These are phyloP conservation scores for Starmera pachycereana DNA, from an alignment of 805 yeast species.

Conservation along the genomic window DNA sequence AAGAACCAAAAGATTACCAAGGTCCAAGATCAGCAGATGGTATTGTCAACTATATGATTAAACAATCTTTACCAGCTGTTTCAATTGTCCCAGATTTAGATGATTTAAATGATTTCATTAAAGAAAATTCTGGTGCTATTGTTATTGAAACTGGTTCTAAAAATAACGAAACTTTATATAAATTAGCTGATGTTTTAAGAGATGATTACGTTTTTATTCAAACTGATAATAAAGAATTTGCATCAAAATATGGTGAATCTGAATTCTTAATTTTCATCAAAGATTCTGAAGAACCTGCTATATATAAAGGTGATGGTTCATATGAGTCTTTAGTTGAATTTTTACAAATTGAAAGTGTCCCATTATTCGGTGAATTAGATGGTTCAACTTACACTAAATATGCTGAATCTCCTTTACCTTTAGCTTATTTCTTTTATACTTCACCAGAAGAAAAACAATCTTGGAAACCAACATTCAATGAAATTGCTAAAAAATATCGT, in stretches of 20 bases:
- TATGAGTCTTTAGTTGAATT: conserved; percentile 19
- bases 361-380: conserved; percentile 79
- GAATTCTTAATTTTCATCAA: conserved; percentile 22
- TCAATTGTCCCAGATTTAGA: conserved; percentile 35
- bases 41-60: conserved; percentile 68
- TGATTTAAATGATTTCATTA: conserved; percentile 40
- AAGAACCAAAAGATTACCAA: conserved; percentile 50
- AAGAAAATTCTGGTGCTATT: conserved; percentile 37
- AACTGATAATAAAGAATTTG: conserved; percentile 25
- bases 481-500: conserved; percentile 64
- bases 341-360: conserved; percentile 52
- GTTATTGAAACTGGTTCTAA: conserved; percentile 44
- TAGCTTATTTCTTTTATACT: conserved; percentile 82
- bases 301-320: conserved; percentile 18
- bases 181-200: conserved; percentile 53
- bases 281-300: conserved; percentile 21
- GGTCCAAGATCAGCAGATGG: conserved; percentile 81
- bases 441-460: conserved; percentile 54
- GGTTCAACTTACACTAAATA: conserved; percentile 70
- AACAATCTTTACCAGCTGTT: conserved; percentile 75
- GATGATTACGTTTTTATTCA: conserved; percentile 55
- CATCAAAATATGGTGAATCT: conserved; percentile 24
- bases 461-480: conserved; percentile 39
- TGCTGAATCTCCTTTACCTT: conserved; percentile 62
- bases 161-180: conserved; percentile 46